Percentiles rank a stretch among this genome's conserved stretches.
Evolutionary conservation across 2,329 filamentous ascomycete species (phyloP).

Genomic region (Hansfordia pulvinata): DNA sequence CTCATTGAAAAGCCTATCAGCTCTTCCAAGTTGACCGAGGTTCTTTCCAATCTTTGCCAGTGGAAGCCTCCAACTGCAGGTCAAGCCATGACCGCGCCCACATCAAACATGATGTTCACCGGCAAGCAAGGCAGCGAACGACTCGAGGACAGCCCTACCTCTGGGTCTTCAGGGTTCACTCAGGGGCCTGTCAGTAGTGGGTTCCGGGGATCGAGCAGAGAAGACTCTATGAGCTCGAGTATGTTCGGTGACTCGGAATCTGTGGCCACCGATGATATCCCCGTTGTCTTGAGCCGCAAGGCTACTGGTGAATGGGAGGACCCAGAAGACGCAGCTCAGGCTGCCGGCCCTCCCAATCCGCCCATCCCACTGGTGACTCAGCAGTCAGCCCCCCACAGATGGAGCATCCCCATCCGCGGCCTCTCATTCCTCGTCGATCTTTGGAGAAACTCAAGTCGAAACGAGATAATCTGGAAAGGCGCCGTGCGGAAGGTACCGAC

Average conservation of each 20-base stretch:
- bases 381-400: constrained; percentile 49
- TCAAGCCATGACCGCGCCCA: constrained; percentile 28
- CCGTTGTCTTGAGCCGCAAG: constrained; percentile 62
- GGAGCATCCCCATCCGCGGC: constrained; percentile 29
- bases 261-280: constrained; percentile 62
- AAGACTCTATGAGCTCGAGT: constrained; percentile 80
- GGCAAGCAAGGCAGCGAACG: constrained; percentile 50
- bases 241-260: constrained; percentile 80
- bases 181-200: constrained; percentile 54
- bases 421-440: constrained; percentile 43
- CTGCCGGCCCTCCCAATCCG: constrained; percentile 22
- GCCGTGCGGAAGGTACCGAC: constrained; percentile 60
- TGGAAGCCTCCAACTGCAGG: constrained; percentile 67
- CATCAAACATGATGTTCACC: constrained; percentile 47
- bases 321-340: constrained; percentile 26
- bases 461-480: constrained; percentile 61
- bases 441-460: constrained; percentile 63
- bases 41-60: constrained; percentile 75
- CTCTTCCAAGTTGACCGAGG: constrained; percentile 77
- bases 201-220: constrained; percentile 66
- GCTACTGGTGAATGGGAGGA: constrained; percentile 68
- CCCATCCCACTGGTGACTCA: constrained; percentile 35
- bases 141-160: constrained; percentile 73
- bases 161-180: constrained; percentile 59
- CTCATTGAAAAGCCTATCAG: constrained; percentile 96